Evolutionary conservation across 2,329 filamentous ascomycete genomes (phyloP).

Genomic region (Albifimbria verrucaria): DNA sequence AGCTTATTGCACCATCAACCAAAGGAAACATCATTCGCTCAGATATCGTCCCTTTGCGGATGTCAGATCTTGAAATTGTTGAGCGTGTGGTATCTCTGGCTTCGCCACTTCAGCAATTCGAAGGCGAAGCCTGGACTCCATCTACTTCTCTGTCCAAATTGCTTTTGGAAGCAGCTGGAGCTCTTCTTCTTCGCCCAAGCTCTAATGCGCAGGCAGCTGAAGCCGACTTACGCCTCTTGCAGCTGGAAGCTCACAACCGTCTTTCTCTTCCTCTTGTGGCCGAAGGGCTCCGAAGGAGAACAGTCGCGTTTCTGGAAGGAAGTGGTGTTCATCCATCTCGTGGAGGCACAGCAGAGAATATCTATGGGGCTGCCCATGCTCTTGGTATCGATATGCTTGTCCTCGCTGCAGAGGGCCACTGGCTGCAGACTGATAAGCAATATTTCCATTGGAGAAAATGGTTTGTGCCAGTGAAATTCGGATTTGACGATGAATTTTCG

Average conservation of each 20-base stretch:
- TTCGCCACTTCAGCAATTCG: slow-evolving; percentile 7
- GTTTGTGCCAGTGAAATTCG: slow-evolving; percentile 7
- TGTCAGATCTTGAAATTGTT: slow-evolving; percentile 4
- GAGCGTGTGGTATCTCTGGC: slow-evolving; percentile 6
- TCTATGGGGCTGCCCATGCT: slow-evolving; percentile 5
- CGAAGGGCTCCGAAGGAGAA: background rate
- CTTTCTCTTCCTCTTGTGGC: too few species aligned
- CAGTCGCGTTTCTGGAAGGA: slow-evolving; percentile 3
- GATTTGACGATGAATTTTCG: slow-evolving; percentile 2
- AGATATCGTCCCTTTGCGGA: slow-evolving; percentile 6
- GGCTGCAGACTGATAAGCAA: slow-evolving; percentile 5
- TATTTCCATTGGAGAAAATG: slow-evolving; percentile 8
- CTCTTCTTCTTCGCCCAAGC: slow-evolving; percentile 2
- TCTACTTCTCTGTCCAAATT: background rate
- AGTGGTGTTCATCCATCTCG: slow-evolving; percentile 2
- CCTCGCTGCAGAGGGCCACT: slow-evolving; percentile 5
- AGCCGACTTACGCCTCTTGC: too few species aligned
- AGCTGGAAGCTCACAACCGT: too few species aligned
- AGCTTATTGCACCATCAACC: slow-evolving; percentile 3
- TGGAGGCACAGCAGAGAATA: background rate
- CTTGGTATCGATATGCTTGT: slow-evolving; percentile 6
- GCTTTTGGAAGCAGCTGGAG: background rate
- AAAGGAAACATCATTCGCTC: slow-evolving; percentile 6
- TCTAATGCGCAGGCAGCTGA: too few species aligned
- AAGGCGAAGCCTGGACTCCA: too few species aligned